These are phyloP conservation scores for Exophiala sideris DNA, from an alignment of 2,329 filamentous ascomycete genomes.

Conservation along the genomic window DNA sequence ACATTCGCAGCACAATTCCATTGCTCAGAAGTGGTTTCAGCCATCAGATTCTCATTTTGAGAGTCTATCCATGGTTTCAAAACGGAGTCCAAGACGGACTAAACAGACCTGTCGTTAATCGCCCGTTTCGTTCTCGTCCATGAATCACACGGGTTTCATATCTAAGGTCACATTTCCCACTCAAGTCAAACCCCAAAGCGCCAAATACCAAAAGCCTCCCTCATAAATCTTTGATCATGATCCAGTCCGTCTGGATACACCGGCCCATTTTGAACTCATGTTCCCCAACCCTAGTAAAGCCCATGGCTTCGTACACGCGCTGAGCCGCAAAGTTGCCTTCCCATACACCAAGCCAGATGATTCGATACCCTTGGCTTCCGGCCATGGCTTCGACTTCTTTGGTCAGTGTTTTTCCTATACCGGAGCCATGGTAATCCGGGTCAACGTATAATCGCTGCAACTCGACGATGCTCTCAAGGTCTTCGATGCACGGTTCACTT, in stretches of 20 bases:
- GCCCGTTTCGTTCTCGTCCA: conserved; percentile 19
- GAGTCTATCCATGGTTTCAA: not conserved
- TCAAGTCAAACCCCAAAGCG: not conserved
- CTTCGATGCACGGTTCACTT: conserved; percentile 19
- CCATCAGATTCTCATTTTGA: conserved; percentile 1
- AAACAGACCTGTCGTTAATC: conserved; percentile 27
- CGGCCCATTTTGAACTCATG: conserved; percentile 26
- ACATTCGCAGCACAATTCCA: conserved; percentile 16
- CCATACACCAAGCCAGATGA: conserved; percentile 25
- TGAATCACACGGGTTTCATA: conserved; percentile 27
- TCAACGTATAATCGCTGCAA: conserved; percentile 24
- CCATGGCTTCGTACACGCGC: conserved; percentile 20
- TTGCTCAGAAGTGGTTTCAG: conserved; percentile 22
- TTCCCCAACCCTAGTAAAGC: conserved; percentile 19
- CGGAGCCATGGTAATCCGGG: conserved; percentile 14
- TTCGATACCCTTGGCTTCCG: conserved; percentile 9
- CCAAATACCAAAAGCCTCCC: not conserved
- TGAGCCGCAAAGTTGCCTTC: conserved; percentile 26
- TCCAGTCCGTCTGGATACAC: conserved; percentile 27
- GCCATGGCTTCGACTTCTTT: conserved; percentile 12
- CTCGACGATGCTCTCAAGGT: conserved; percentile 14
- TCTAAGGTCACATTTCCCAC: conserved; percentile 24
- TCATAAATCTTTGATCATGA: conserved; percentile 24
- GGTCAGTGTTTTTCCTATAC: conserved; percentile 15
- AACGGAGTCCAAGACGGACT: conserved; percentile 22